Conservation (phyloP, 306 rosid species). For the Cicer bijugum region DNA sequence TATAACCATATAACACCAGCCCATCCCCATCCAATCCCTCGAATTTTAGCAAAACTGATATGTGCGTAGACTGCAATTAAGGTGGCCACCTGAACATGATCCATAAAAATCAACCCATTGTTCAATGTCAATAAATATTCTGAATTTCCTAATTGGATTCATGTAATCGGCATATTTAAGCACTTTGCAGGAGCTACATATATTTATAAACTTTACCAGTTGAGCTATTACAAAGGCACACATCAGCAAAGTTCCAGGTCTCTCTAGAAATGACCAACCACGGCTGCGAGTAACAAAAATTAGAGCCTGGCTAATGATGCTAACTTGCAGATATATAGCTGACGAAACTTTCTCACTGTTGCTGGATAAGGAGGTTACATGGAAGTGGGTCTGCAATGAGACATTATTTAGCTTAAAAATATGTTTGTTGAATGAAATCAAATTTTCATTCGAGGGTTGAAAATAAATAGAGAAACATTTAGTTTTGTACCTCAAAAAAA, state of each 20-base stretch:
- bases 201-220: slow-evolving; percentile 55
- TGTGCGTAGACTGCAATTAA: slow-evolving; percentile 78
- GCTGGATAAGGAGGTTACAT: slow-evolving; percentile 61
- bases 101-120: slow-evolving; percentile 38
- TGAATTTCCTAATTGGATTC: slow-evolving; percentile 2
- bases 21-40: slow-evolving; percentile 93
- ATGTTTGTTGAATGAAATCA: slow-evolving; percentile 28
- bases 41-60: slow-evolving; percentile 72
- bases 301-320: slow-evolving; percentile 90
- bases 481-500: slow-evolving; percentile 73
- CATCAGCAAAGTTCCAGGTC: slow-evolving; percentile 78
- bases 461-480: slow-evolving; percentile 6
- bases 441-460: slow-evolving; percentile 28
- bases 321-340: slow-evolving; percentile 81
- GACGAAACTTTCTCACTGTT: slow-evolving; percentile 68
- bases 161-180: background rate
- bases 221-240: slow-evolving; percentile 83
- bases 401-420: slow-evolving; percentile 28
- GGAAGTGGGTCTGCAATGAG: slow-evolving; percentile 63
- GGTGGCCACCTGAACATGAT: slow-evolving; percentile 72
- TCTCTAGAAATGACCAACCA: slow-evolving; percentile 76
- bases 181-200: slow-evolving; percentile 19
- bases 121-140: slow-evolving; percentile 3
- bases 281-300: slow-evolving; percentile 84
- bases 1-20: slow-evolving; percentile 87